Evolutionary conservation across 345 rosid genomes (phyloP), one percentile per base, ranked within the genome.

Genomic region (Euphorbia tirucalli): DNA sequence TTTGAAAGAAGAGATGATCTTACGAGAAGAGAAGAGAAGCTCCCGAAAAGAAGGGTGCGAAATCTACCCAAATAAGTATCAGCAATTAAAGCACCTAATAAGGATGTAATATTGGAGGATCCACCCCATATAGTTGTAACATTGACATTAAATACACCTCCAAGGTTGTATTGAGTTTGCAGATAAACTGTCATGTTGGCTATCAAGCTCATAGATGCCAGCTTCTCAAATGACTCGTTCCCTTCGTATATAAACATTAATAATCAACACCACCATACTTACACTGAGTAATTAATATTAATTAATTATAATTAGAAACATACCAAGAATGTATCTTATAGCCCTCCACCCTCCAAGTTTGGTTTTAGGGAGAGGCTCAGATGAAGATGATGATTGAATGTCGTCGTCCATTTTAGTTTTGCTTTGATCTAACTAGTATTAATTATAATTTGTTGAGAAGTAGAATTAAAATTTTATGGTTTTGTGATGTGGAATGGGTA

Each of bases 161-260:
- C 89, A 74, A 89, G 74, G 75, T 86, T 82, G 82, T 87, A 91
- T 54, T 79, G 75, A 2, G 30, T 78, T 28, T 78, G 78, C 71
- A 91, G 79, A 77, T 86, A 87, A 55, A 90, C 81, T 28, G 83
- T 72, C 55, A 89, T 48, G 71, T 87, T 85, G 43, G 85, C 82
- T 31, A 89, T 77, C 74, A 89, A 71, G 64, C 93, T 80, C 91
- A 89, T 84, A 0, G 91, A 89, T 16, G 97, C 94, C 72, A 86
- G 71, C 78, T 88, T 91, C 85, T 89, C 97, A 55, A 91, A 87
- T 0, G 93, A 80, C 70, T 91, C 87, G 37, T 91, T 91, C 72
- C 86, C 93, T 85, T 72, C 25, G 37, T 70, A 73, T 19, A 32
- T 55, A 14, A n/a, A n/a, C n/a, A n/a, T n/a, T n/a, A n/a, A n/a